Percentiles rank a stretch among this genome's conserved stretches.
These are phyloP conservation scores for Penicillium longicatenatum DNA, from an alignment of 495 filamentous ascomycete genomes.

Conservation along the genomic window DNA sequence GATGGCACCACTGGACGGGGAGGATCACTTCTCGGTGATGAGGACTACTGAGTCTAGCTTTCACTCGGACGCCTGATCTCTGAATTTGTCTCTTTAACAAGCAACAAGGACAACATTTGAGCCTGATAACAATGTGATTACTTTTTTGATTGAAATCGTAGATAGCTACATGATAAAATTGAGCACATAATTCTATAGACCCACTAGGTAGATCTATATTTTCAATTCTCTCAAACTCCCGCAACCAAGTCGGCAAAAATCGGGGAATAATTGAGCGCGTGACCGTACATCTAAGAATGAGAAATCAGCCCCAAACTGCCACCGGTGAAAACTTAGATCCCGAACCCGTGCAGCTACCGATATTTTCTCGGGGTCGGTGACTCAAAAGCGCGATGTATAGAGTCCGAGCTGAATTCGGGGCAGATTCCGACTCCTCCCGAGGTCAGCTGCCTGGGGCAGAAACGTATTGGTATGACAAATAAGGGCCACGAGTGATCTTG, in stretches of 20 bases:
- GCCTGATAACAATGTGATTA: not conserved
- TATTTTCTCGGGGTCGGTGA: slow-evolving; percentile 32
- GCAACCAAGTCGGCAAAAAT: not conserved
- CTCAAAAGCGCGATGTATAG: slow-evolving; percentile 7
- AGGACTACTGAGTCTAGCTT: slow-evolving; percentile 38
- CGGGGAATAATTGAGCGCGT: not conserved
- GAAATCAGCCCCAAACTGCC: not conserved
- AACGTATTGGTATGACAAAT: not conserved
- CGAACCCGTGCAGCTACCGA: slow-evolving; percentile 11
- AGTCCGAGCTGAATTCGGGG: slow-evolving; percentile 9
- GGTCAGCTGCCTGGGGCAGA: slow-evolving; percentile 29
- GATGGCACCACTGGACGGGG: slow-evolving; percentile 60
- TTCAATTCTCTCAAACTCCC: not conserved
- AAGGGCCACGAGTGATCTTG: not conserved
- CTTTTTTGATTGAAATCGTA: not conserved
- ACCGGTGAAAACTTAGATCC: not conserved
- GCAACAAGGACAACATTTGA: not conserved
- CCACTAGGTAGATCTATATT: slow-evolving; percentile 8
- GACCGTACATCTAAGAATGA: not conserved
- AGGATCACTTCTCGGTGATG: slow-evolving; percentile 61
- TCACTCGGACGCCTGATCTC: slow-evolving; percentile 4
- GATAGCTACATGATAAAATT: too few relatives aligned
- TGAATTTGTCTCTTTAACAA: not conserved
- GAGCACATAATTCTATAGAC: not conserved
- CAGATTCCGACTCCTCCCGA: slow-evolving; percentile 32